These are phyloP conservation scores for Teratosphaeria pseudoeucalypti DNA, from an alignment of 2,329 filamentous ascomycete species.

Conservation along the genomic window DNA sequence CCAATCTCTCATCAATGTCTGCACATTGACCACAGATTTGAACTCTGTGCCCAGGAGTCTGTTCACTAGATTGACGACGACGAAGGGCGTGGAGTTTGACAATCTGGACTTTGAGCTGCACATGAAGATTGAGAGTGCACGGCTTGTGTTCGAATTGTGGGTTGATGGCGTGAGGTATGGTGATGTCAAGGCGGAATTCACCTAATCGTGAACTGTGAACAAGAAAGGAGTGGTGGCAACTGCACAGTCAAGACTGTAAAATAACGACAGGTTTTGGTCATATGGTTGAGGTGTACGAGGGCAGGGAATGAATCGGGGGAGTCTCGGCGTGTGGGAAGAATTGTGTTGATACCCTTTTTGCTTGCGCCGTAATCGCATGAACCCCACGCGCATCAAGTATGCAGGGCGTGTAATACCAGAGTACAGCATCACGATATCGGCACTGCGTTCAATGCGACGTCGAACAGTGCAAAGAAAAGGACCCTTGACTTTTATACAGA, in stretches of 20 bases:
- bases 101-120: constrained; percentile 74
- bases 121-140: constrained; percentile 72
- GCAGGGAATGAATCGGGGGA: background rate
- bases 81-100: constrained; percentile 69
- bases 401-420: no score
- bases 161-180: constrained; percentile 71
- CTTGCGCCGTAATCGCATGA: background rate
- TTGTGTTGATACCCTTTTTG: background rate
- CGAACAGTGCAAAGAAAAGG: background rate
- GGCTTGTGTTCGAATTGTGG: constrained; percentile 65
- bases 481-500: background rate
- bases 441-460: background rate
- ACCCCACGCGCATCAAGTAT: no score
- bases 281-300: background rate
- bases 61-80: constrained; percentile 68
- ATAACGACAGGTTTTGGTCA: background rate
- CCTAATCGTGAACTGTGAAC: constrained; percentile 33
- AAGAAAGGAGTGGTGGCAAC: background rate
- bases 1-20: constrained; percentile 56
- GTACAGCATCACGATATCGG: no score
- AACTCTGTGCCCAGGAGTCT: constrained; percentile 62
- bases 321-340: background rate
- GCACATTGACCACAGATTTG: constrained; percentile 67
- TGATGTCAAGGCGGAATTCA: constrained; percentile 67
- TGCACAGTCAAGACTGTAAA: background rate